These are phyloP conservation scores for Gracilaria gracilis DNA, from an alignment of 23 red algal genomes.

Conservation along the genomic window DNA sequence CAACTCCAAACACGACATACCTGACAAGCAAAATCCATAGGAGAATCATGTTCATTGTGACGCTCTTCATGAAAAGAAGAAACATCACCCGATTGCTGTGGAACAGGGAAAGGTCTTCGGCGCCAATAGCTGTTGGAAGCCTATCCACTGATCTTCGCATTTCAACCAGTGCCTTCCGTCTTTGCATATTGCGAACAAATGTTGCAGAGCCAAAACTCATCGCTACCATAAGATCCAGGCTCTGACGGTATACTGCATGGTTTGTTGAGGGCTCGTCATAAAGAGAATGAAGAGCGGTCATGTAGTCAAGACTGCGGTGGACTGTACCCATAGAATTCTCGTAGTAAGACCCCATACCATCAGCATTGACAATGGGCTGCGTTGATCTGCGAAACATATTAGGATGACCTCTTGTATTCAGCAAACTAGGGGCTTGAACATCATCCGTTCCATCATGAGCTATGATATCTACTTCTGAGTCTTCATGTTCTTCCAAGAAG, in stretches of 20 bases:
- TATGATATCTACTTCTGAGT: conserved; percentile 27
- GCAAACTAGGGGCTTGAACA: not conserved
- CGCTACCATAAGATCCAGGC: conserved; percentile 66
- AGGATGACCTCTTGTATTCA: not conserved
- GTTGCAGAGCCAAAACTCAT: conserved; percentile 73
- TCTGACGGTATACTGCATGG: conserved; percentile 51
- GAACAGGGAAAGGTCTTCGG: conserved; percentile 60
- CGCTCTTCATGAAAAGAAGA: conserved; percentile 71
- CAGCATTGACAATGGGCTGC: not conserved
- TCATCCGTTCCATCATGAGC: not conserved
- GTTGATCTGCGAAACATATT: conserved; percentile 4
- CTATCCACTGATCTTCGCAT: conserved; percentile 29
- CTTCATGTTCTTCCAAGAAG: not conserved
- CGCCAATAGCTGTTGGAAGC: conserved; percentile 24
- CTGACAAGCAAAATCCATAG: conserved; percentile 69
- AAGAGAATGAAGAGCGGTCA: conserved; percentile 48
- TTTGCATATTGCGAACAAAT: conserved; percentile 71
- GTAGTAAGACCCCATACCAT: conserved; percentile 66
- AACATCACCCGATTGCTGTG: conserved; percentile 60
- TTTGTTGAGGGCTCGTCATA: conserved; percentile 36
- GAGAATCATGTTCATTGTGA: conserved; percentile 77
- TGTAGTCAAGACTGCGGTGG: conserved; percentile 54
- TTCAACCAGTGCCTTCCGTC: conserved; percentile 18
- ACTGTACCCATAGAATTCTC: conserved; percentile 54
- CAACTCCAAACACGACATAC: conserved; percentile 52